phyloP scores from a whole-genome alignment of 768 basidiomycete species.

The Amyloporia xantha region DNA sequence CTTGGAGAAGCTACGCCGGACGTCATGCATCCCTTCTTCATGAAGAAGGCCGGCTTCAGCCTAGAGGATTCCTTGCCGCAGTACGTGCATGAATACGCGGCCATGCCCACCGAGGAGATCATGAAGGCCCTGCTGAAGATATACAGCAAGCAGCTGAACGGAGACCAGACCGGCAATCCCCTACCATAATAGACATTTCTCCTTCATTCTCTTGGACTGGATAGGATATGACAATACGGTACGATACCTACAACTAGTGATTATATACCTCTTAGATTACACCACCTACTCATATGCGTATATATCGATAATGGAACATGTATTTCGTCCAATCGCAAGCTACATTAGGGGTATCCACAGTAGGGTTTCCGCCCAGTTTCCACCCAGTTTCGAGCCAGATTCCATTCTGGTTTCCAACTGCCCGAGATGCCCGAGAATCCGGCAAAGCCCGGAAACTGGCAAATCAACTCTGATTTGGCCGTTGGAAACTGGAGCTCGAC shows the following conservation, averaged over 20 bases:
- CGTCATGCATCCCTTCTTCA: conserved; percentile 83
- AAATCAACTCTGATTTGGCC: too few relatives aligned
- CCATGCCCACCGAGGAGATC: conserved; percentile 76
- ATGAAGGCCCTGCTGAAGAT: conserved; percentile 73
- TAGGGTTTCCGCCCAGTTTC: too few relatives aligned
- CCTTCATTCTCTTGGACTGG: neutral
- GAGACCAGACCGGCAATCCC: too few relatives aligned
- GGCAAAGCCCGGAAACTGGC: too few relatives aligned
- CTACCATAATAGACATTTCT: neutral
- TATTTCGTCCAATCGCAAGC: too few relatives aligned
- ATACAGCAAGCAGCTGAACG: conserved; percentile 66
- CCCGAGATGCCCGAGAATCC: too few relatives aligned
- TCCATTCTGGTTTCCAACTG: too few relatives aligned
- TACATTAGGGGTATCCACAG: too few relatives aligned
- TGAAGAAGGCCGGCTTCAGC: conserved; percentile 79
- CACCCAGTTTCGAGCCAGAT: too few relatives aligned
- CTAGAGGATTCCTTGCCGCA: conserved; percentile 80
- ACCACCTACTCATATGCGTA: neutral
- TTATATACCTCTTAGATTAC: neutral
- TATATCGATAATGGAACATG: neutral
- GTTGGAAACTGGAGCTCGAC: too few relatives aligned
- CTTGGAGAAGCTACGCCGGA: conserved; percentile 86
- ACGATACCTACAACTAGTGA: neutral
- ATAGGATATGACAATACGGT: neutral
- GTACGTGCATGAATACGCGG: conserved; percentile 83